phyloP scores from a whole-genome alignment of 2,329 filamentous ascomycete genomes.

The Aspergillus versicolor region DNA sequence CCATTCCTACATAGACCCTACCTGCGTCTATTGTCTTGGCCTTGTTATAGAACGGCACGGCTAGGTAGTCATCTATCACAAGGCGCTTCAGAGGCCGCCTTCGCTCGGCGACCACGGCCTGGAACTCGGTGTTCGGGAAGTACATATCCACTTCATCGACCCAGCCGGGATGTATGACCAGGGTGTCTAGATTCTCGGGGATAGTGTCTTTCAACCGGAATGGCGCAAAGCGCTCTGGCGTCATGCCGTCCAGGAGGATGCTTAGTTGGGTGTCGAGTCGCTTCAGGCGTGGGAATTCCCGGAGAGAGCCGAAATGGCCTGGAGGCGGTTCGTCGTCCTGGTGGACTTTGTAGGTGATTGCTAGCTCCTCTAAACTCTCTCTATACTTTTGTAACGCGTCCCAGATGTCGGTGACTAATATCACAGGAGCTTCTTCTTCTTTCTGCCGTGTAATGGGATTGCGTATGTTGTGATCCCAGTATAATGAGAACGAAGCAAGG shows the following conservation, averaged over 20 bases:
- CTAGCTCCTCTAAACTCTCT: neutral
- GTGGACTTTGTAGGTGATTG: neutral
- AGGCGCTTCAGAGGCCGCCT: neutral
- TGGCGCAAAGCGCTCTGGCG: neutral
- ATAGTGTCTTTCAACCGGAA: neutral
- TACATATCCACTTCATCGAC: neutral
- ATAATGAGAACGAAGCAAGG: neutral
- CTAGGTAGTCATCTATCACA: neutral
- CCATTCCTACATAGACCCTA: neutral
- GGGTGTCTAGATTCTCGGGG: neutral
- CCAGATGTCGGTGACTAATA: neutral
- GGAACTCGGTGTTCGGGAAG: neutral
- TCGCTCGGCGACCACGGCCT: neutral
- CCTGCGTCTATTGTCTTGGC: neutral
- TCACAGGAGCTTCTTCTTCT: neutral
- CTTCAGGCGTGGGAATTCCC: neutral
- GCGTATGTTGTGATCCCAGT: neutral
- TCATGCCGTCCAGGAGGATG: neutral
- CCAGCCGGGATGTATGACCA: neutral
- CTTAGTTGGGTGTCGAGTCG: neutral
- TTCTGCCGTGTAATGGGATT: no score
- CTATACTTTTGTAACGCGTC: neutral
- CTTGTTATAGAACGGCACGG: neutral
- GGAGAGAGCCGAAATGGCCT: neutral
- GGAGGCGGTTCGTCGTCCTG: neutral